Percentiles rank a stretch among this genome's conserved stretches.
Evolutionary conservation across 805 yeast genomes (phyloP).

Genomic region (Gaillardinia entomophila): DNA sequence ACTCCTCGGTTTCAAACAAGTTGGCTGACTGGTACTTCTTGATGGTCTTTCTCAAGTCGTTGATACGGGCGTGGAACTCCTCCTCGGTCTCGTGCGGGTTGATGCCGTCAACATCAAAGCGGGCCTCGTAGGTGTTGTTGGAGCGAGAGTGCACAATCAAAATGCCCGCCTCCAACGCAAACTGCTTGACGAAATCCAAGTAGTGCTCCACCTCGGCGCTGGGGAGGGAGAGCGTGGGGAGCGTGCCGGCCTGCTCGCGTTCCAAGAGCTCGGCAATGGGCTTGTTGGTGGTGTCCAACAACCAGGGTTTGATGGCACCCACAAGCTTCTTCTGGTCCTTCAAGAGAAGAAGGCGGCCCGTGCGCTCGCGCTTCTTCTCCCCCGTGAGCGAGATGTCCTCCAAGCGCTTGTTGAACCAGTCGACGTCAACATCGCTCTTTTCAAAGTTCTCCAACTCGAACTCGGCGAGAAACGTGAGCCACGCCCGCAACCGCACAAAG

Average conservation of each 20-base stretch:
- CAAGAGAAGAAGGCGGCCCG: slow-evolving; percentile 58
- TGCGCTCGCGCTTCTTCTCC: slow-evolving; percentile 58
- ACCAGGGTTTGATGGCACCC: slow-evolving; percentile 50
- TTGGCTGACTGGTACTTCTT: slow-evolving; percentile 64
- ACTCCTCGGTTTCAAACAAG: slow-evolving; percentile 54
- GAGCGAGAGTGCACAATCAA: slow-evolving; percentile 60
- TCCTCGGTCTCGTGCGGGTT: slow-evolving; percentile 63
- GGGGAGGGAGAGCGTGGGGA: slow-evolving; percentile 35
- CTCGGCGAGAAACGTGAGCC: slow-evolving; percentile 70
- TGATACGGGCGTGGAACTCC: slow-evolving; percentile 50
- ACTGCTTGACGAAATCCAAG: slow-evolving; percentile 54
- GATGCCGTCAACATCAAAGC: slow-evolving; percentile 69
- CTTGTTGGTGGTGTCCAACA: slow-evolving; percentile 25
- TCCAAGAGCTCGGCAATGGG: slow-evolving; percentile 28
- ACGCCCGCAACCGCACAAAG: slow-evolving; percentile 60
- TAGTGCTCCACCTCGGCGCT: slow-evolving; percentile 42
- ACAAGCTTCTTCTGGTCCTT: slow-evolving; percentile 74
- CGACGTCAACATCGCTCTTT: slow-evolving; percentile 74
- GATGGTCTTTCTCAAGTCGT: slow-evolving; percentile 46
- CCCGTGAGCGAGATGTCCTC: slow-evolving; percentile 74
- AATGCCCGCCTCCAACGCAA: slow-evolving; percentile 64
- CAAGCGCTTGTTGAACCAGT: slow-evolving; percentile 85
- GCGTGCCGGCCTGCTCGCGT: slow-evolving; percentile 22
- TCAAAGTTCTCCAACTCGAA: slow-evolving; percentile 88
- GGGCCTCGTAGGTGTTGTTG: slow-evolving; percentile 50